A percentile compares a stretch with the other conserved stretches of the same genome.
phyloP scores from a whole-genome alignment of 2,329 filamentous ascomycete genomes.

The Colletotrichum eleusines region DNA sequence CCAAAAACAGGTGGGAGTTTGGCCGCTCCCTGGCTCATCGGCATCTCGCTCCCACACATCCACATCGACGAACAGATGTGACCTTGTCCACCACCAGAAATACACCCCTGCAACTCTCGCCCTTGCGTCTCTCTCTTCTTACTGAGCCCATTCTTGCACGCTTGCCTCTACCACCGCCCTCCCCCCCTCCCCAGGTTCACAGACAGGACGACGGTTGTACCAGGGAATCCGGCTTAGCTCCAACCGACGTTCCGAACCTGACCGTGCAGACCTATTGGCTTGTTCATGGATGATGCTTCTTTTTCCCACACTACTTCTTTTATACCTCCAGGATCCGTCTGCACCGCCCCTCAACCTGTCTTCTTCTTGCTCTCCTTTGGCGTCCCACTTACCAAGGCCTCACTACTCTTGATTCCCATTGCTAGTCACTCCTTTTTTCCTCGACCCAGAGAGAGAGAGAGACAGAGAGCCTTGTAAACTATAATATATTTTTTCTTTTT shows the following conservation, averaged over 20 bases:
- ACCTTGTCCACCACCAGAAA: slow-evolving; percentile 47
- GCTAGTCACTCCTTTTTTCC: slow-evolving; percentile 65
- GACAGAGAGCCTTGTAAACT: slow-evolving; percentile 44
- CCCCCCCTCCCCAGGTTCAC: slow-evolving; percentile 45
- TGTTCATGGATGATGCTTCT: slow-evolving; percentile 57
- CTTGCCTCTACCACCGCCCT: slow-evolving; percentile 42
- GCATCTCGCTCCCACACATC: slow-evolving; percentile 50
- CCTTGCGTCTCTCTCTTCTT: slow-evolving; percentile 16
- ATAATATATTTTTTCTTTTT: slow-evolving; percentile 46
- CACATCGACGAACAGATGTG: slow-evolving; percentile 58
- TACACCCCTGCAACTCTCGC: slow-evolving; percentile 40
- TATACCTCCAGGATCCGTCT: slow-evolving; percentile 63
- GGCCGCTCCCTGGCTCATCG: slow-evolving; percentile 48
- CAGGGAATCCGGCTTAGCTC: slow-evolving; percentile 63
- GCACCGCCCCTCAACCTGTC: slow-evolving; percentile 61
- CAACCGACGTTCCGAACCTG: slow-evolving; percentile 64
- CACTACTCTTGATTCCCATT: slow-evolving; percentile 53
- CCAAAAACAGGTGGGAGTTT: slow-evolving; percentile 48
- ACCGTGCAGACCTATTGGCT: slow-evolving; percentile 56
- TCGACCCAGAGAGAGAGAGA: slow-evolving; percentile 32
- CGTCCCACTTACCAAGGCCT: slow-evolving; percentile 56
- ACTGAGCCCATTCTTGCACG: slow-evolving; percentile 42
- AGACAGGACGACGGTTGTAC: slow-evolving; percentile 56
- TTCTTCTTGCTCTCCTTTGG: slow-evolving; percentile 56
- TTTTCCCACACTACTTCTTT: slow-evolving; percentile 59